phyloP scores from a whole-genome alignment of 2,329 filamentous ascomycete species.

The Microcyclospora tardicrescens region DNA sequence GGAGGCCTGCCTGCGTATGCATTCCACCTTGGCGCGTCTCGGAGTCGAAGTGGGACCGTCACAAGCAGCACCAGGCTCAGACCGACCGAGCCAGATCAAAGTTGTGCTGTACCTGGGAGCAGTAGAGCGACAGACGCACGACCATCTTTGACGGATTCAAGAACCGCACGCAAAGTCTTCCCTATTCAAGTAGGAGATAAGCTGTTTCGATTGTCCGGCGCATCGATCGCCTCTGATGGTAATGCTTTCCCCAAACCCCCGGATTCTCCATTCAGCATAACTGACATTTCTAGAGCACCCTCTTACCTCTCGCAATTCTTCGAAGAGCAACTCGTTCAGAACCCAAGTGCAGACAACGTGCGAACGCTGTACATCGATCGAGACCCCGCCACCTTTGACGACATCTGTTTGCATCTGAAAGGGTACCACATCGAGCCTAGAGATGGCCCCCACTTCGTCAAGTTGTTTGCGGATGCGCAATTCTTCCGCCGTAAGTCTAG shows the following conservation, averaged over 20 bases:
- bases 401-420: constrained; percentile 83
- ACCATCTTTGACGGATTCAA: constrained; percentile 9
- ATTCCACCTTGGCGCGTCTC: constrained; percentile 4
- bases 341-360: constrained; percentile 45
- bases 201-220: constrained; percentile 55
- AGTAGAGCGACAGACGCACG: constrained; percentile 1
- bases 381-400: constrained; percentile 75
- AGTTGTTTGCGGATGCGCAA: constrained; percentile 84
- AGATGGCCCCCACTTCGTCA: constrained; percentile 79
- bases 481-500: constrained; percentile 65
- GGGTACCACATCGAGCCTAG: constrained; percentile 76
- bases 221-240: constrained; percentile 61
- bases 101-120: neutral
- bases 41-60: constrained; percentile 3
- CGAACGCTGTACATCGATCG: constrained; percentile 90
- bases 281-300: constrained; percentile 56
- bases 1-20: constrained; percentile 1
- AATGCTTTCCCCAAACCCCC: constrained; percentile 18
- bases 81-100: neutral
- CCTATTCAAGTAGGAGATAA: constrained; percentile 58
- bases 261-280: constrained; percentile 3
- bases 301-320: constrained; percentile 97
- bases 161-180: constrained; percentile 51
- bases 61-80: constrained; percentile 1
- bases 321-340: constrained; percentile 60